Evolutionary conservation across 495 filamentous ascomycete genomes (phyloP).

Genomic region (Mytilinidion resinicola): DNA sequence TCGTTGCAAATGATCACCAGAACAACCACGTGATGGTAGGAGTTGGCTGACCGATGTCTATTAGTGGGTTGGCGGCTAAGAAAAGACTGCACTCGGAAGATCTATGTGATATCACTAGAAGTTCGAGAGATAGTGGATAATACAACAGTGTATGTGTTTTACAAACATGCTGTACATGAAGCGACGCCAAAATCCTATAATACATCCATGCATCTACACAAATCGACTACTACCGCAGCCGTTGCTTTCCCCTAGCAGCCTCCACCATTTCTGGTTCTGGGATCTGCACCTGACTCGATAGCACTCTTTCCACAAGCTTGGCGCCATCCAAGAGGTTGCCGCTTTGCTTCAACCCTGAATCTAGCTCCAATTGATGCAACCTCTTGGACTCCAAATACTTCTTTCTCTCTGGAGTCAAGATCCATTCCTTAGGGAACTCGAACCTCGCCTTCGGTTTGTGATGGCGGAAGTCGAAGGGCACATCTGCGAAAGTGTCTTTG

Average conservation of each 20-base stretch:
- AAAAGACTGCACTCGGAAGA: too few species aligned
- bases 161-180: neutral
- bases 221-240: neutral
- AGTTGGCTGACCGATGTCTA: too few species aligned
- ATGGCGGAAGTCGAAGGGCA: slow-evolving; percentile 87
- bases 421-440: slow-evolving; percentile 77
- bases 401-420: slow-evolving; percentile 62
- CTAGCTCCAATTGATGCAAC: slow-evolving; percentile 42
- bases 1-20: too few species aligned
- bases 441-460: slow-evolving; percentile 61
- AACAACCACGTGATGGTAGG: too few species aligned
- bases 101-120: too few species aligned
- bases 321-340: slow-evolving; percentile 52
- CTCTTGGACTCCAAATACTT: slow-evolving; percentile 56
- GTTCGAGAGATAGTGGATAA: too few species aligned
- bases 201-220: neutral
- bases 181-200: neutral
- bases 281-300: slow-evolving; percentile 27
- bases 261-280: slow-evolving; percentile 33
- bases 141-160: too few species aligned
- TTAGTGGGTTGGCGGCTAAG: too few species aligned
- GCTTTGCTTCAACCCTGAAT: slow-evolving; percentile 42
- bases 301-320: slow-evolving; percentile 42
- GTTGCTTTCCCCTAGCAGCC: neutral
- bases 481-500: slow-evolving; percentile 75